Percentiles rank a stretch among this genome's conserved stretches.
phyloP scores from a whole-genome alignment of 73 alveolate species.

The Tetrahymena elliotti region DNA sequence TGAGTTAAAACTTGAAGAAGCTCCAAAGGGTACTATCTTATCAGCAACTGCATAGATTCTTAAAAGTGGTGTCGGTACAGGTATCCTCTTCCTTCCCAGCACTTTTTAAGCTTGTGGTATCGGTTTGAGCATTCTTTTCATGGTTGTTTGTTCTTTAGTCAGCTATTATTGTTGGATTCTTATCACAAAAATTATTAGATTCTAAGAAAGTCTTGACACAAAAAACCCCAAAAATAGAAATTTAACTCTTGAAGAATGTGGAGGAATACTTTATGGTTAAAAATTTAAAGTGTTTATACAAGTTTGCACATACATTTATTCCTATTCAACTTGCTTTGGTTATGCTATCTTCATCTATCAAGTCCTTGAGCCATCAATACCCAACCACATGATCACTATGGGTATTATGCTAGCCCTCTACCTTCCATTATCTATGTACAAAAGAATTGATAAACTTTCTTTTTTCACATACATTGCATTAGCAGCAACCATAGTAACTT shows the following conservation, averaged over 20 bases:
- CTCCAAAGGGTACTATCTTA: neutral
- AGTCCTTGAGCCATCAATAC: neutral
- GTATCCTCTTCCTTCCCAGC: neutral
- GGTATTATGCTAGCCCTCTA: neutral
- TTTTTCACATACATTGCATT: neutral
- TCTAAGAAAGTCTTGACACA: neutral
- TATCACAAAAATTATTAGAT: neutral
- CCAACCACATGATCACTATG: neutral
- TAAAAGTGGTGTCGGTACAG: neutral
- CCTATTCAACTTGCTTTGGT: neutral
- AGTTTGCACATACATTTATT: neutral
- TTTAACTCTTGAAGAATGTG: neutral
- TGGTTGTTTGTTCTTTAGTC: neutral
- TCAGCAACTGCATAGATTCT: neutral
- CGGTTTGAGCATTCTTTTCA: neutral
- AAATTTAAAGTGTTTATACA: neutral
- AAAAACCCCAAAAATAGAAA: neutral
- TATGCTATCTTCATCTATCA: neutral
- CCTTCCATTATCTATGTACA: neutral
- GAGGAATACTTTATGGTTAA: neutral
- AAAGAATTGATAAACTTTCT: neutral
- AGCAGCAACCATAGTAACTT: neutral
- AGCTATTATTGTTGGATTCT: neutral
- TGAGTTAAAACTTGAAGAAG: neutral
- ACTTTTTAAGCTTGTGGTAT: neutral